Conservation (phyloP, 2,329 filamentous ascomycete species). For the Blumeria hordei region DNA sequence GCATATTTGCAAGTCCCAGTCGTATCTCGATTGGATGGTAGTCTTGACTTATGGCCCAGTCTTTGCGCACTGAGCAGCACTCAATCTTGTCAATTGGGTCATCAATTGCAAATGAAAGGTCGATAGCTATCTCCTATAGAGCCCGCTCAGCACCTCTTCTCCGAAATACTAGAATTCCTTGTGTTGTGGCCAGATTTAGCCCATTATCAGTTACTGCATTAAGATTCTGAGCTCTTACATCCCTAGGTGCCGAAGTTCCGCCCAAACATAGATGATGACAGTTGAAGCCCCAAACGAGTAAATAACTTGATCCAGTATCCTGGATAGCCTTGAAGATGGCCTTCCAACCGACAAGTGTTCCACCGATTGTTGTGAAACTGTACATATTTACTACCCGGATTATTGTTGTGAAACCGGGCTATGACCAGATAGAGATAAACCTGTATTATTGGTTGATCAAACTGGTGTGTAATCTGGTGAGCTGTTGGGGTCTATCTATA, state of each 20-base stretch:
- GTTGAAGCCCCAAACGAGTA: not conserved
- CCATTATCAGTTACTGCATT: not conserved
- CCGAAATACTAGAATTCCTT: not conserved
- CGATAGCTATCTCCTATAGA: not conserved
- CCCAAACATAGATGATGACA: not conserved
- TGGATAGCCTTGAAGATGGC: not conserved
- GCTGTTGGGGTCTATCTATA: too few species aligned
- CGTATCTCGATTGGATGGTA: not conserved
- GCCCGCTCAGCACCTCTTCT: not conserved
- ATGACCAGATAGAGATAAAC: too few species aligned
- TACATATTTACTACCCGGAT: not conserved
- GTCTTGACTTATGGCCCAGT: not conserved
- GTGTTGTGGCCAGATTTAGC: not conserved
- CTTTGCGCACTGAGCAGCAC: not conserved
- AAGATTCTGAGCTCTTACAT: not conserved
- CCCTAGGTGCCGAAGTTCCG: not conserved
- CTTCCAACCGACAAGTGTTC: not conserved
- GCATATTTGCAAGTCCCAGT: not conserved
- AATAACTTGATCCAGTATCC: not conserved
- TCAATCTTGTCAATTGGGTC: not conserved
- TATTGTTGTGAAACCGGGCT: too few species aligned
- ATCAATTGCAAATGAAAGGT: not conserved
- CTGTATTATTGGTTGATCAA: too few species aligned
- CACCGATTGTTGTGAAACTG: not conserved
- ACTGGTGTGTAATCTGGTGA: too few species aligned